phyloP scores from a whole-genome alignment of 208 protist genomes.

The Trypanosoma avium region DNA sequence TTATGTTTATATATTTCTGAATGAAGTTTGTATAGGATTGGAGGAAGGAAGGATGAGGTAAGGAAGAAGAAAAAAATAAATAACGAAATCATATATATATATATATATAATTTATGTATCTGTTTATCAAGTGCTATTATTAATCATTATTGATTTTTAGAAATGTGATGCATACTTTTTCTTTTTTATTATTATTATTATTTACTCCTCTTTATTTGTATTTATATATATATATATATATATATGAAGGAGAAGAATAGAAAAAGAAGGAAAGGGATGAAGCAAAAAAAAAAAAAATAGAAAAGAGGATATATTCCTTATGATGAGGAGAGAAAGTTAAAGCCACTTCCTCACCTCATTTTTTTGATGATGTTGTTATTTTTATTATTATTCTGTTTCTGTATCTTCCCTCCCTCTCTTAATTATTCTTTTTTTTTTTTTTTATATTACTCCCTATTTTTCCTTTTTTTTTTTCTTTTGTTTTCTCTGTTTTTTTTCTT shows the following conservation, averaged over 20 bases:
- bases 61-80: too few species aligned
- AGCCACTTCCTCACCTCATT: too few species aligned
- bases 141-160: too few species aligned
- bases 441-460: background rate
- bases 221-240: slow-evolving; percentile 12
- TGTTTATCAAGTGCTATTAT: too few species aligned
- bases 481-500: background rate
- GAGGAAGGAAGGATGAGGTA: too few species aligned
- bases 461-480: background rate
- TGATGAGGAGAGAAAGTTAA: background rate
- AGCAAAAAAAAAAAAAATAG: background rate
- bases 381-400: background rate
- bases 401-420: too few species aligned
- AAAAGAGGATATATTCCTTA: background rate
- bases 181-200: background rate
- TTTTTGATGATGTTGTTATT: background rate
- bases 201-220: background rate
- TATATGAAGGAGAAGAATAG: background rate
- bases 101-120: too few species aligned
- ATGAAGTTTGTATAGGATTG: too few species aligned
- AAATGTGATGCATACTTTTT: background rate
- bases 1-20: too few species aligned
- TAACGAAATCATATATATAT: too few species aligned
- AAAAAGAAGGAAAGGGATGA: background rate
- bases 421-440: background rate